Conservation (phyloP, 805 yeast species). For the Komagataella kurtzmanii region DNA sequence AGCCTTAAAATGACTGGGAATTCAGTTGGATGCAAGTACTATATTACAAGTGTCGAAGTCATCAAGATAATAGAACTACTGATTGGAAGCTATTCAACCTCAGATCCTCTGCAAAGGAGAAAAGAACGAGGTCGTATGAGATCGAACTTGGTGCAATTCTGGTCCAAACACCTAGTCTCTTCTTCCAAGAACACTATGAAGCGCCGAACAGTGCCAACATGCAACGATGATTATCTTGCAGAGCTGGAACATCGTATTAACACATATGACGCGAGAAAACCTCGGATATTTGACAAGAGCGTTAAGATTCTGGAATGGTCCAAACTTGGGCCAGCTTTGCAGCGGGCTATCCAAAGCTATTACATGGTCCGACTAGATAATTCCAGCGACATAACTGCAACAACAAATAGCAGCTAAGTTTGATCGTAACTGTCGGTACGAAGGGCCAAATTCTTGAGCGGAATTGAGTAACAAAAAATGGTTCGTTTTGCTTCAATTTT, state of each 20-base stretch:
- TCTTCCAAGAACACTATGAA: slow-evolving; percentile 19
- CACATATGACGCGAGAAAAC: slow-evolving; percentile 48
- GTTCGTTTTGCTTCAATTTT: too few relatives aligned
- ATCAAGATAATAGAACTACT: slow-evolving; percentile 49
- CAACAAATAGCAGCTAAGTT: too few relatives aligned
- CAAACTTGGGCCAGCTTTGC: slow-evolving; percentile 42
- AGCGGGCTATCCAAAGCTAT: slow-evolving; percentile 52
- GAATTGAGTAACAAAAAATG: too few relatives aligned
- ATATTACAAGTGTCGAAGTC: slow-evolving; percentile 56
- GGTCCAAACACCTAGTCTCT: slow-evolving; percentile 47
- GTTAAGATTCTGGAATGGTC: slow-evolving; percentile 52
- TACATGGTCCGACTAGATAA: slow-evolving; percentile 25
- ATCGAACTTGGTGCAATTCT: slow-evolving; percentile 52
- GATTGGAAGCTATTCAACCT: slow-evolving; percentile 29
- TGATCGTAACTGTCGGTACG: too few relatives aligned
- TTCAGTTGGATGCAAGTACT: slow-evolving; percentile 13
- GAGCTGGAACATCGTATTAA: slow-evolving; percentile 53
- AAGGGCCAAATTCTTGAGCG: too few relatives aligned
- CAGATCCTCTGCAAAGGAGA: slow-evolving; percentile 35
- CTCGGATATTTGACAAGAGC: slow-evolving; percentile 58
- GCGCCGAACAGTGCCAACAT: slow-evolving; percentile 10
- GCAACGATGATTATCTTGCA: slow-evolving; percentile 19
- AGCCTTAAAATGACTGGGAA: too few relatives aligned
- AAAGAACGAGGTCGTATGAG: slow-evolving; percentile 52
- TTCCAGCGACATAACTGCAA: too few relatives aligned